Evolutionary conservation across 179 eudicot genomes (phyloP).

Genomic region (Gypsophila paniculata): DNA sequence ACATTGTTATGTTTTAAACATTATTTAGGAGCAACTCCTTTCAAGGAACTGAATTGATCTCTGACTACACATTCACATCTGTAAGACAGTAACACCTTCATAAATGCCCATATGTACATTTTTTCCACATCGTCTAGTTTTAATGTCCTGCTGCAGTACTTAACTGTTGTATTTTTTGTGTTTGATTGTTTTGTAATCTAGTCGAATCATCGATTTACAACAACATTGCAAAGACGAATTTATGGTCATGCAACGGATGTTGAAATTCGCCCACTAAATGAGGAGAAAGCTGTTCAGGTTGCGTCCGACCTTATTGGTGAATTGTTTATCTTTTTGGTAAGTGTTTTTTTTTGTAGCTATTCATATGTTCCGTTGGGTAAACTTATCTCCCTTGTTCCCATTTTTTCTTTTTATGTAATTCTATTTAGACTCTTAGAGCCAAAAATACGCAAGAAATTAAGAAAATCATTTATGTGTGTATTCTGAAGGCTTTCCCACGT

Average conservation of each 20-base stretch:
- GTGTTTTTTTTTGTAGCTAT: neutral
- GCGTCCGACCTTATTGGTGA: slow-evolving; percentile 89
- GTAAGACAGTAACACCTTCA: too few relatives aligned
- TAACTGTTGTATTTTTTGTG: slow-evolving; percentile 5
- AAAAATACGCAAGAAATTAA: neutral
- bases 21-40: neutral
- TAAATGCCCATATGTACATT: neutral
- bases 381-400: neutral
- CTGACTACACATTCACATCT: neutral
- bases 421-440: neutral
- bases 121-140: neutral
- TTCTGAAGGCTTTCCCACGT: neutral
- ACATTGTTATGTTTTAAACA: neutral
- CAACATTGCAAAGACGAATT: slow-evolving; percentile 71
- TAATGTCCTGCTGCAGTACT: neutral
- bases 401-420: slow-evolving; percentile 3
- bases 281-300: slow-evolving; percentile 84
- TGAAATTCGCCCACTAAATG: slow-evolving; percentile 78
- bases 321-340: slow-evolving; percentile 78
- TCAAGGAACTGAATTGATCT: neutral
- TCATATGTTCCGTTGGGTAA: neutral
- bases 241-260: slow-evolving; percentile 88
- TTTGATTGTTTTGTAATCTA: slow-evolving; percentile 21
- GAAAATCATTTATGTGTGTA: too few relatives aligned
- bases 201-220: slow-evolving; percentile 76